A percentile compares a stretch with the other conserved stretches of the same genome.
Evolutionary conservation across 179 eudicot species (phyloP).

Genomic region (Gypsophila paniculata): DNA sequence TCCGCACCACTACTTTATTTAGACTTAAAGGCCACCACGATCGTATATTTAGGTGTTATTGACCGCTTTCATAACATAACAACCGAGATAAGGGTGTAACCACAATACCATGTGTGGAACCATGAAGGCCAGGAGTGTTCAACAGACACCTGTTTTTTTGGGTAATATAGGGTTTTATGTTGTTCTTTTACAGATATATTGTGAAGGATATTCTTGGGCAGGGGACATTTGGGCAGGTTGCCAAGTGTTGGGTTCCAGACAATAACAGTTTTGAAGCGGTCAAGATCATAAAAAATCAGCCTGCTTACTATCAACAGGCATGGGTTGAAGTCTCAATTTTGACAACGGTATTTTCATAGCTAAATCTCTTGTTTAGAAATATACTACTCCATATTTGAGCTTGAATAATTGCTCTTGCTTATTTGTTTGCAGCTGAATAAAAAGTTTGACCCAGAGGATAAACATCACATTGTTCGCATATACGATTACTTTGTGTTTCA

Average conservation of each 20-base stretch:
- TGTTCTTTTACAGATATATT: conserved; percentile 56
- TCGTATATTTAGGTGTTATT: not conserved
- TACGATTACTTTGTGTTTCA: conserved; percentile 83
- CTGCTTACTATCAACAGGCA: conserved; percentile 91
- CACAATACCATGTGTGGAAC: not conserved
- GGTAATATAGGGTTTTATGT: not conserved
- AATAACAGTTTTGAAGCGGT: conserved; percentile 74
- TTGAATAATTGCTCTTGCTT: conserved; percentile 12
- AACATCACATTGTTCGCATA: conserved; percentile 91
- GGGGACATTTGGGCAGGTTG: conserved; percentile 98
- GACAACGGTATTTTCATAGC: conserved; percentile 51
- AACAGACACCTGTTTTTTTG: not conserved
- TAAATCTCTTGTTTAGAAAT: conserved; percentile 5
- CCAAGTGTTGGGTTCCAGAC: conserved; percentile 89
- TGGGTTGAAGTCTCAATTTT: conserved; percentile 89
- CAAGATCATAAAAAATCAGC: conserved; percentile 87
- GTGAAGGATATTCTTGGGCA: conserved; percentile 96
- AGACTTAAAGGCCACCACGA: not conserved
- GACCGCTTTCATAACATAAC: not conserved
- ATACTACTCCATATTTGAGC: conserved; percentile 2
- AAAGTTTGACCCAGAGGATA: conserved; percentile 92
- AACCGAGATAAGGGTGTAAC: not conserved
- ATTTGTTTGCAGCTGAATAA: conserved; percentile 58
- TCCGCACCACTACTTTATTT: not conserved
- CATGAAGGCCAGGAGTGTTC: not conserved